Evolutionary conservation across 306 rosid species (phyloP).

Genomic region (Dalbergia cultrata): DNA sequence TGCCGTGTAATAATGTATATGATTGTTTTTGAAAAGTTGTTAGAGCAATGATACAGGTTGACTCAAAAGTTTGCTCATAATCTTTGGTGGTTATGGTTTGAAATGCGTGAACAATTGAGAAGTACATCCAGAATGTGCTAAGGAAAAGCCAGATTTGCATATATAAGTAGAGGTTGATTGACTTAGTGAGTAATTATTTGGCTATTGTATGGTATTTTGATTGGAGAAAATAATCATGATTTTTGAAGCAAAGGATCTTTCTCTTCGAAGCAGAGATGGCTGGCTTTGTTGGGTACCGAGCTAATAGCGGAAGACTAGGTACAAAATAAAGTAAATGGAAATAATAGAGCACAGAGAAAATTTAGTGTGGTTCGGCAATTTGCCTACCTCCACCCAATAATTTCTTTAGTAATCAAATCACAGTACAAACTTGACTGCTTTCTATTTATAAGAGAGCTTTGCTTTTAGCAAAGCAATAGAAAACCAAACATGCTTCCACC

Average conservation of each 20-base stretch:
- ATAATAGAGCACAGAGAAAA: not conserved
- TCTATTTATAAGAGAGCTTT: not conserved
- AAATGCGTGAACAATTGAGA: constrained; percentile 24
- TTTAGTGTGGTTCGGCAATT: not conserved
- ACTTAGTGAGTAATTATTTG: constrained; percentile 22
- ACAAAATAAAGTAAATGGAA: not conserved
- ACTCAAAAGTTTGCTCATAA: constrained; percentile 20
- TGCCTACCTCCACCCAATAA: not conserved
- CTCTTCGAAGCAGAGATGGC: constrained; percentile 23
- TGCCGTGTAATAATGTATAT: not conserved
- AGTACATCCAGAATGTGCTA: constrained; percentile 13
- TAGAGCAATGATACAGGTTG: constrained; percentile 18
- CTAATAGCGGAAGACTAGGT: not conserved
- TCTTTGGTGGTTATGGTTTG: constrained; percentile 6
- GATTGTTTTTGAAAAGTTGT: constrained; percentile 8
- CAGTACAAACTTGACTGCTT: not conserved
- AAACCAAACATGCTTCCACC: not conserved
- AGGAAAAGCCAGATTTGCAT: constrained; percentile 14
- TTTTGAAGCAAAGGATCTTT: constrained; percentile 19
- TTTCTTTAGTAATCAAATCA: not conserved
- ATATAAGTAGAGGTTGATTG: constrained; percentile 13
- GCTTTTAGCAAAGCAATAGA: not conserved
- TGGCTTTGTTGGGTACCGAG: not conserved
- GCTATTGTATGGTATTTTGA: constrained; percentile 10
- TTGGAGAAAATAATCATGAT: constrained; percentile 19